Base-by-base conservation (phyloP, 2,329 filamentous ascomycete species). In the Magnaporthales sp. region DNA sequence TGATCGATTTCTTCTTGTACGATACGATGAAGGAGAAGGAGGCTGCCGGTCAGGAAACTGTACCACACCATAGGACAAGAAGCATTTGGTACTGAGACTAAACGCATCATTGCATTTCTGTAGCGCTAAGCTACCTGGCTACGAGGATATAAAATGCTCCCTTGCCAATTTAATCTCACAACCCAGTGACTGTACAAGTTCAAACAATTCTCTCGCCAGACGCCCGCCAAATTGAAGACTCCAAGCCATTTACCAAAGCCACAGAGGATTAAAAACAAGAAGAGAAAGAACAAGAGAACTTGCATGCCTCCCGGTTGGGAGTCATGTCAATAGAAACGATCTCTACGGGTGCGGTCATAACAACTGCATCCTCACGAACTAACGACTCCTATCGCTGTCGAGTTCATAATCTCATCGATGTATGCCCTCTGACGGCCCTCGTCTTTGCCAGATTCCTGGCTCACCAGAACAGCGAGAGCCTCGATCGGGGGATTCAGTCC, bases 1-100 rank as follows among this genome's bases (percentile, higher is more conserved):
- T 99, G 72, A 95, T 99, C 69, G 95, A 99, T 77, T 99, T 98
- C 78, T 97, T 97, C 77, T 80, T 99, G 66, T 99, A 99, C 75
- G 95, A 99, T 78, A 88, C 90, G 22, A 93, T 95, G 79, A 99
- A 98, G 77, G 90, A 92, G 74, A 77, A 91, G 74, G 94, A 98
- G 76, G 81, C 79, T 0, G 76, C 81, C 70, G 81, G 87, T 65
- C 76, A 82, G 66, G 85, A 88, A 74, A 81, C 80, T 56, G 85
- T 92, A 68, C 91, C 92, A 5, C 93, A 97, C 78, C 93, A 97
- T 78, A 84, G 93, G 70, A 97, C 93, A 60, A 86, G 93, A 75
- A 96, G 92, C 74, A 97, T 97, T 69, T 97, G 93, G 93, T 97
- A 97, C 77, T 97, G 78, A 77, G 4, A 9, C 19, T 19, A 51